Base-by-base conservation (phyloP, 2,329 filamentous ascomycete genomes). In the Aureobasidium vineae region DNA sequence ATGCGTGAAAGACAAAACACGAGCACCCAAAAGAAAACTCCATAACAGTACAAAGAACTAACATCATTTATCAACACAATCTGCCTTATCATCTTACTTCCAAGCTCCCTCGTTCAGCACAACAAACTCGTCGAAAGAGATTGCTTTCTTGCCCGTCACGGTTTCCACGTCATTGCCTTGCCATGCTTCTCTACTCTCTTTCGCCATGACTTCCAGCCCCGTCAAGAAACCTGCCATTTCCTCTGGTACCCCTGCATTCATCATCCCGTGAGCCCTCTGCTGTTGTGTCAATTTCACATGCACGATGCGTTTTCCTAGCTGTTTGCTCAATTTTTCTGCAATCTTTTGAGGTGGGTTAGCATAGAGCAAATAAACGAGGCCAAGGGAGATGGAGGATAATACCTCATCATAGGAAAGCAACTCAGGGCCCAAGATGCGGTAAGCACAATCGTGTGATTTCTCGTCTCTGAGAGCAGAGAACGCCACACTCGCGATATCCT, bases 351-450 rank as follows among this genome's bases (percentile, higher is more conserved):
- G 26, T 50, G 11, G 28, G 47, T 15, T n/a, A n/a, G n/a, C n/a
- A n/a, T n/a, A n/a, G n/a, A n/a, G n/a, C n/a, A n/a, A n/a, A n/a
- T n/a, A n/a, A n/a, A n/a, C n/a, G n/a, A n/a, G n/a, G n/a, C n/a
- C n/a, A n/a, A n/a, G n/a, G n/a, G n/a, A n/a, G n/a, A n/a, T n/a
- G n/a, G n/a, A n/a, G n/a, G n/a, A n/a, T n/a, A n/a, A n/a, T 43
- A 63, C 57, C 31, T 63, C 40, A 19, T 63, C 43, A 26, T 63
- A 63, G 5, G 38, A 50, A 43, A 63, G 40, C 2, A 38, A 15
- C 4, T 63, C 57, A 5, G 57, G 57, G 4, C 57, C 57, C 7
- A 63, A 6, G 13, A 63, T 63, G 5, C 57, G 28, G n/a, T 63
- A 63, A 1, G 13, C 16, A 21, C 43, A 11, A n/a, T 63, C n/a